These are phyloP conservation scores for Austroboletus rostrupii DNA, from an alignment of 1,284 basidiomycete species.

Conservation along the genomic window DNA sequence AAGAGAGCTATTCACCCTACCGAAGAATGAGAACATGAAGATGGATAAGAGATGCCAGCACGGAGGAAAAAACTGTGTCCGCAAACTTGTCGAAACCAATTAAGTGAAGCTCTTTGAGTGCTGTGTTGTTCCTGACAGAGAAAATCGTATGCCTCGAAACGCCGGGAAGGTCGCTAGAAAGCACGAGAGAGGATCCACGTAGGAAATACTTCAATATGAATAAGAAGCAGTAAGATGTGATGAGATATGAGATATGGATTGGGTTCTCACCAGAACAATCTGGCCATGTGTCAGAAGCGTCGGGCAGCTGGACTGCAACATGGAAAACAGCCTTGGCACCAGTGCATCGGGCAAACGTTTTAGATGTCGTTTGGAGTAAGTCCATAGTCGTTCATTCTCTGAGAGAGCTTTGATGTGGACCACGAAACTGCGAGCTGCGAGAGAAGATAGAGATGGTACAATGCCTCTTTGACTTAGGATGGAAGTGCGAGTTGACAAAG, in stretches of 20 bases:
- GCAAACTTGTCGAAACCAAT: slow-evolving; percentile 48
- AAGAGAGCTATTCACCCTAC: slow-evolving; percentile 33
- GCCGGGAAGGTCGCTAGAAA: slow-evolving; percentile 51
- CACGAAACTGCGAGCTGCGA: slow-evolving; percentile 55
- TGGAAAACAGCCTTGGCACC: slow-evolving; percentile 47
- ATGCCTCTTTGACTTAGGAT: slow-evolving; percentile 18
- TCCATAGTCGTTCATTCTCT: slow-evolving; percentile 37
- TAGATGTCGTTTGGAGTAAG: slow-evolving; percentile 37
- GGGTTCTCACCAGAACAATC: slow-evolving; percentile 47
- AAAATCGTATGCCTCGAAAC: slow-evolving; percentile 49
- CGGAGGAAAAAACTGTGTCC: slow-evolving; percentile 49
- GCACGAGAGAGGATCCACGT: slow-evolving; percentile 46
- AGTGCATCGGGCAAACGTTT: slow-evolving; percentile 50
- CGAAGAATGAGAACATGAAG: slow-evolving; percentile 50
- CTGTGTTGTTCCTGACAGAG: slow-evolving; percentile 38
- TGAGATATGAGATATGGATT: background rate
- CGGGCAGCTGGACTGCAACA: slow-evolving; percentile 47
- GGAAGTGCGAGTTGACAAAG: slow-evolving; percentile 44
- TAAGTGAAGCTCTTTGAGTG: slow-evolving; percentile 48
- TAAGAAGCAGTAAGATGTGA: slow-evolving; percentile 1
- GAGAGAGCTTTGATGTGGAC: slow-evolving; percentile 40
- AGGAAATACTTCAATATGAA: slow-evolving; percentile 49
- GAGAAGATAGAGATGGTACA: slow-evolving; percentile 42
- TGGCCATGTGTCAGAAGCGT: slow-evolving; percentile 49
- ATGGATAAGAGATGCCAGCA: slow-evolving; percentile 41